These are phyloP conservation scores for Citrus cavaleriei DNA, from an alignment of 345 rosid species.

Conservation along the genomic window DNA sequence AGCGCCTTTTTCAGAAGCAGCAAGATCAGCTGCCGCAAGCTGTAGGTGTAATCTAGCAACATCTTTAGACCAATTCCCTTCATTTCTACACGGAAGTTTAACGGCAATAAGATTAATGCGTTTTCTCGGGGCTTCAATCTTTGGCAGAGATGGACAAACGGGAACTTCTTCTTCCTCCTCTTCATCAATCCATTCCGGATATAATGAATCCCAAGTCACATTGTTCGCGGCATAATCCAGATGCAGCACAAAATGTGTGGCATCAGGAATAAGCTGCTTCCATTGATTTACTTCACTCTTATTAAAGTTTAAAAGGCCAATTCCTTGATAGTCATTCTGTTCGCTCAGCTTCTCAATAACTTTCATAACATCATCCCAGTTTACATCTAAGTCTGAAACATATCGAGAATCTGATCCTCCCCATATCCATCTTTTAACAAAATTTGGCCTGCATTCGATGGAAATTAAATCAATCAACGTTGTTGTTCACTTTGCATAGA, in stretches of 20 bases:
- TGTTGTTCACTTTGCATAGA: neutral
- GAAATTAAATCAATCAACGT: neutral
- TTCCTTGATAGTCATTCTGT: conserved; percentile 40
- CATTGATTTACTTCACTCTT: conserved; percentile 53
- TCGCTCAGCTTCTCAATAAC: conserved; percentile 40
- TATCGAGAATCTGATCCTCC: conserved; percentile 62
- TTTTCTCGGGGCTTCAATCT: conserved; percentile 56
- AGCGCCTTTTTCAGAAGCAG: conserved; percentile 66
- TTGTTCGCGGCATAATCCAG: conserved; percentile 44
- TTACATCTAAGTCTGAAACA: conserved; percentile 44
- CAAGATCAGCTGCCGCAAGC: conserved; percentile 74
- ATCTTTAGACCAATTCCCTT: conserved; percentile 91
- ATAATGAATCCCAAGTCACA: conserved; percentile 79
- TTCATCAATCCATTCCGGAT: conserved; percentile 98
- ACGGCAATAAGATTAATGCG: conserved; percentile 69
- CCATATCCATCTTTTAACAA: conserved; percentile 65
- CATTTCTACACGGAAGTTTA: conserved; percentile 86
- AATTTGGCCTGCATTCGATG: conserved; percentile 26
- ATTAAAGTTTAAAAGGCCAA: conserved; percentile 80
- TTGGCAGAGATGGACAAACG: conserved; percentile 64
- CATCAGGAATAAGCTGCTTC: conserved; percentile 54
- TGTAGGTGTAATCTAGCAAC: conserved; percentile 83
- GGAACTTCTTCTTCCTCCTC: conserved; percentile 90
- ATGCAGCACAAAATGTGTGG: conserved; percentile 37
- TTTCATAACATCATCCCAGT: conserved; percentile 69